Evolutionary conservation across 2,329 filamentous ascomycete species (phyloP).

Genomic region (Aspergillus sp.): DNA sequence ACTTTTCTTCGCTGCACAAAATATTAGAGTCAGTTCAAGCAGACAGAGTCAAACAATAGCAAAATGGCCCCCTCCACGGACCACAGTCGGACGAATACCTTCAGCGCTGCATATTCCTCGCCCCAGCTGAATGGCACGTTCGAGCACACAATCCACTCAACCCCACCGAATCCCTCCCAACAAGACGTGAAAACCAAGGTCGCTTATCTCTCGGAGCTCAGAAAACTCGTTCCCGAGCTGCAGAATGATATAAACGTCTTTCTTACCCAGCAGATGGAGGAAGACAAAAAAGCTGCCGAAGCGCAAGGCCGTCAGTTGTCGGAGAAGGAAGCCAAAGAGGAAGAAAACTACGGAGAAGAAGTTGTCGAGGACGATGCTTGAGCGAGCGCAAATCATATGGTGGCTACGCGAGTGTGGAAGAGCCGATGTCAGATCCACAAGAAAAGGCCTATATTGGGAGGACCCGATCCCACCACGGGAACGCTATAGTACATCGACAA

Average conservation of each 20-base stretch:
- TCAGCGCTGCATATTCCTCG: slow-evolving; percentile 36
- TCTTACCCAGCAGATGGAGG: slow-evolving; percentile 65
- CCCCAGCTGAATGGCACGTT: slow-evolving; percentile 39
- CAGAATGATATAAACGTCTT: slow-evolving; percentile 64
- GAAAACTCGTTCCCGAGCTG: slow-evolving; percentile 53
- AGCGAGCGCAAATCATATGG: neutral
- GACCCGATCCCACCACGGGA: neutral
- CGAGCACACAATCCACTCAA: slow-evolving; percentile 34
- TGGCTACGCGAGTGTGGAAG: neutral
- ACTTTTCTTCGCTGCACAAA: neutral
- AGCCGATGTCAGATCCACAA: neutral
- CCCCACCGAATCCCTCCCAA: slow-evolving; percentile 24
- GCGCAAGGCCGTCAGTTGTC: slow-evolving; percentile 40
- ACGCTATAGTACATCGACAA: neutral
- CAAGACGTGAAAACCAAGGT: slow-evolving; percentile 49
- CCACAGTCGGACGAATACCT: slow-evolving; percentile 8
- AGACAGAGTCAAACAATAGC: neutral
- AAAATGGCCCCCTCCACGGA: neutral
- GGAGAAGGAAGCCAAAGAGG: slow-evolving; percentile 49
- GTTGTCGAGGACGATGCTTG: slow-evolving; percentile 67
- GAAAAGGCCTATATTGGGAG: neutral
- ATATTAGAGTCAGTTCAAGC: neutral
- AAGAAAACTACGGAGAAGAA: slow-evolving; percentile 81
- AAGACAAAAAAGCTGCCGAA: slow-evolving; percentile 55
- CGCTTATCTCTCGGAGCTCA: slow-evolving; percentile 58